Conservation (phyloP, 2,329 filamentous ascomycete genomes). For the Arthrinium phaeospermum region DNA sequence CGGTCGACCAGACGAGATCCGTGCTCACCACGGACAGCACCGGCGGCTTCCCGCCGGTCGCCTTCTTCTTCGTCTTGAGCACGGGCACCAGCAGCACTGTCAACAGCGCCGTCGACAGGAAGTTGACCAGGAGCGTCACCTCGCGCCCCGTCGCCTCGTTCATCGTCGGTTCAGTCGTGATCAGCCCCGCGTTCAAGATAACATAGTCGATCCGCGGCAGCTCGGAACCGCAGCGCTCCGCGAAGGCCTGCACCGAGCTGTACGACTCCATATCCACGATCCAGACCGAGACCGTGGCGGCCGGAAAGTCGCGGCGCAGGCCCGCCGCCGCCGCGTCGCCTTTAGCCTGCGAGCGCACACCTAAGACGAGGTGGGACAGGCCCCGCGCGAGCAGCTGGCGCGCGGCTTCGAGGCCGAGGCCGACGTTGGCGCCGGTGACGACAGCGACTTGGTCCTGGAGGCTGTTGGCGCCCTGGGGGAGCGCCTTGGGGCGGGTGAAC, state of each 20-base stretch:
- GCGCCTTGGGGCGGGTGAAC: slow-evolving; percentile 9
- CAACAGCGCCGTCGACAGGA: slow-evolving; percentile 28
- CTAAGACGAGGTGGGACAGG: slow-evolving; percentile 43
- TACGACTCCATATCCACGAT: slow-evolving; percentile 45
- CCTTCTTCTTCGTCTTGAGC: slow-evolving; percentile 20
- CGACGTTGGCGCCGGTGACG: slow-evolving; percentile 40
- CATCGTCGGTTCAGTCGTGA: no score
- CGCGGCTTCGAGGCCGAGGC: slow-evolving; percentile 42
- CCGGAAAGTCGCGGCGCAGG: slow-evolving; percentile 33
- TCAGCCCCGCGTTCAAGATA: slow-evolving; percentile 37
- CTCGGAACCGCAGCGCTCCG: slow-evolving; percentile 30
- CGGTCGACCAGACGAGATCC: slow-evolving; percentile 21
- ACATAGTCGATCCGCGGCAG: slow-evolving; percentile 32
- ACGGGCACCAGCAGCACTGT: slow-evolving; percentile 28
- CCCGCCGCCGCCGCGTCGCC: slow-evolving; percentile 40
- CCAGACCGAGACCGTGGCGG: slow-evolving; percentile 44
- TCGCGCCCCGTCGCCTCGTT: slow-evolving; percentile 25
- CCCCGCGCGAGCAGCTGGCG: slow-evolving; percentile 41
- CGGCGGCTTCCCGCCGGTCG: slow-evolving; percentile 10
- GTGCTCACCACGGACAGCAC: slow-evolving; percentile 27
- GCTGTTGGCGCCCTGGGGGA: slow-evolving; percentile 3
- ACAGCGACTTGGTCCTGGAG: slow-evolving; percentile 41
- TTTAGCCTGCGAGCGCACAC: slow-evolving; percentile 40
- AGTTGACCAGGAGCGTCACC: slow-evolving; percentile 30
- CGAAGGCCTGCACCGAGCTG: slow-evolving; percentile 42